Evolutionary conservation across 148 eudicot genomes (phyloP).

Genomic region (Rhododendron ovatum): DNA sequence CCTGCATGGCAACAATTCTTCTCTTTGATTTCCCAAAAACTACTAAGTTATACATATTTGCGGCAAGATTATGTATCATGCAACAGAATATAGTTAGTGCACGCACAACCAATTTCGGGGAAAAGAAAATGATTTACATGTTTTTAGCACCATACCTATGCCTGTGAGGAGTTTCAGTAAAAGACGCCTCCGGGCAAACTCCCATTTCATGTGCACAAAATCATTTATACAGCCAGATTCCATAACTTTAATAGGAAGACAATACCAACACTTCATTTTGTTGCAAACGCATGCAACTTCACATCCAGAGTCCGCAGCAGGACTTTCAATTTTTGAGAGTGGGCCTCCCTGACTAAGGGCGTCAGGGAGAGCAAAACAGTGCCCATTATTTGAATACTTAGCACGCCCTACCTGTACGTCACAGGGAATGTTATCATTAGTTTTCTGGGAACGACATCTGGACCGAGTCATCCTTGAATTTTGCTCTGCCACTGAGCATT

Average conservation of each 20-base stretch:
- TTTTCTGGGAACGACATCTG: constrained; percentile 29
- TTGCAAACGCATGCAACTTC: constrained; percentile 29
- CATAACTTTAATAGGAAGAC: constrained; percentile 38
- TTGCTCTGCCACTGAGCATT: constrained; percentile 19
- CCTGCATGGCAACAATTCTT: constrained; percentile 37
- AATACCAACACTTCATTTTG: constrained; percentile 57
- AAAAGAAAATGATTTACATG: background rate
- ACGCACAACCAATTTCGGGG: background rate
- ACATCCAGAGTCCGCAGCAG: constrained; percentile 16
- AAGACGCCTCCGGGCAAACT: constrained; percentile 61
- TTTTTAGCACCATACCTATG: constrained; percentile 47
- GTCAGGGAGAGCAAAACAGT: constrained; percentile 4
- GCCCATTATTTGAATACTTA: constrained; percentile 15
- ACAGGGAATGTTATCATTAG: constrained; percentile 15
- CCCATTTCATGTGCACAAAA: constrained; percentile 63
- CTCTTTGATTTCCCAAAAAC: background rate
- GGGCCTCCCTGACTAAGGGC: constrained; percentile 12
- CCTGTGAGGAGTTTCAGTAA: constrained; percentile 48
- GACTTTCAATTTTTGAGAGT: constrained; percentile 9
- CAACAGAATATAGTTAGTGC: background rate
- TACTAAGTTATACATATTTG: background rate
- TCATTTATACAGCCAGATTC: constrained; percentile 30
- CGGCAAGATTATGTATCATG: background rate
- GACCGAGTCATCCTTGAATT: constrained; percentile 59
- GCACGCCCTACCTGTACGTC: constrained; percentile 14